These are phyloP conservation scores for Apiospora saccharicola DNA, from an alignment of 2,329 filamentous ascomycete species.

Conservation along the genomic window DNA sequence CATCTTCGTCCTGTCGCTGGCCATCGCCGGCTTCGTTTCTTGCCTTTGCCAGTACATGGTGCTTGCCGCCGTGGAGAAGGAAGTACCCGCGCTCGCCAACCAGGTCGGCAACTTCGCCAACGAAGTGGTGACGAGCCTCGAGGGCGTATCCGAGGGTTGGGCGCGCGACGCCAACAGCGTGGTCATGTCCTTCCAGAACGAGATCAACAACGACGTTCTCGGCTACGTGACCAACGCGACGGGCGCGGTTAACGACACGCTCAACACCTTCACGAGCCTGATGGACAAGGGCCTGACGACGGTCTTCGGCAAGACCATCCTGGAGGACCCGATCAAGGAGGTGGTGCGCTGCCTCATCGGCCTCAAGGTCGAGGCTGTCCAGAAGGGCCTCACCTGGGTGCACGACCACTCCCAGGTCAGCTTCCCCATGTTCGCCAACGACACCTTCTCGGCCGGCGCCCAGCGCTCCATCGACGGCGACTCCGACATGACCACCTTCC, in stretches of 20 bases:
- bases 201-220: constrained; percentile 86
- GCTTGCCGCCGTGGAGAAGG: constrained; percentile 74
- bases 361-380: constrained; percentile 83
- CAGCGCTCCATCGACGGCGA: constrained; percentile 65
- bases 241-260: constrained; percentile 80
- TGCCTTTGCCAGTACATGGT: constrained; percentile 85
- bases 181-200: constrained; percentile 72
- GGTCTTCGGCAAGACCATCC: constrained; percentile 83
- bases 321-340: constrained; percentile 79
- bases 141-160: constrained; percentile 79
- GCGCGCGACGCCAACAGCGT: constrained; percentile 77
- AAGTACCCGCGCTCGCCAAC: constrained; percentile 76
- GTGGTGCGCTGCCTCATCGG: constrained; percentile 88
- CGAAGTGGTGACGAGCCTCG: constrained; percentile 75
- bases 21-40: constrained; percentile 80
- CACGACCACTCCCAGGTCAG: constrained; percentile 83
- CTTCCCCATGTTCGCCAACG: constrained; percentile 78
- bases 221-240: constrained; percentile 89
- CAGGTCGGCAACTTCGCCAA: constrained; percentile 83
- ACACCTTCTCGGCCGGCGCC: constrained; percentile 86
- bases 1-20: constrained; percentile 85
- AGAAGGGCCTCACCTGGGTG: constrained; percentile 93
- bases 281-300: constrained; percentile 77
- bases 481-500: constrained; percentile 70
- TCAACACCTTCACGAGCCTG: constrained; percentile 81